Evolutionary conservation across 306 rosid species (phyloP).

Genomic region (Mucuna pruriens): DNA sequence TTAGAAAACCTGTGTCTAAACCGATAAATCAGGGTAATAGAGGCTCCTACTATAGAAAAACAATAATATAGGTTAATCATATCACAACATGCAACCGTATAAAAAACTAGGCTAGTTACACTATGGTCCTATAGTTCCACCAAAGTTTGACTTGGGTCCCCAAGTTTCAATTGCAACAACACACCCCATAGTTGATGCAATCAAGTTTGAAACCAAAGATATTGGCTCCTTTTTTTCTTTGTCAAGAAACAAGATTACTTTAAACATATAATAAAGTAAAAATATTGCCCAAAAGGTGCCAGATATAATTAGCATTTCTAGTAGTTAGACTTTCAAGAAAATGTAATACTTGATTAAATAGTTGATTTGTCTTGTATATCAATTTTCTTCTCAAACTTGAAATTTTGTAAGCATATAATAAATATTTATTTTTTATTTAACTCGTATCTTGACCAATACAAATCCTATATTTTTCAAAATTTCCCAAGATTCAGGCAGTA

Average conservation of each 20-base stretch:
- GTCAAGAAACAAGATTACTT: not conserved
- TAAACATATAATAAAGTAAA: not conserved
- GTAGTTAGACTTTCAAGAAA: constrained; percentile 2
- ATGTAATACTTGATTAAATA: not conserved
- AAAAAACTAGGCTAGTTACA: not conserved
- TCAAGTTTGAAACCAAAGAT: not conserved
- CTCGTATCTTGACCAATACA: not conserved
- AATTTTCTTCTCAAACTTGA: not conserved
- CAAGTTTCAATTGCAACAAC: not conserved
- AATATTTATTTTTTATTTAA: not conserved
- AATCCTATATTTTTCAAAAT: not conserved
- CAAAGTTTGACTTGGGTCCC: not conserved
- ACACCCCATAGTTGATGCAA: not conserved
- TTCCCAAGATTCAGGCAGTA: not conserved
- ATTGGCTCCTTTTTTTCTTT: not conserved
- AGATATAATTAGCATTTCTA: not conserved
- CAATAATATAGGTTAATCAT: not conserved
- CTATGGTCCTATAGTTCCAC: not conserved
- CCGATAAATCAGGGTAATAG: not conserved
- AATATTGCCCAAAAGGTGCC: not conserved
- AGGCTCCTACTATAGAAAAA: not conserved
- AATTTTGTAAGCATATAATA: not conserved
- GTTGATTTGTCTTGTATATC: not conserved
- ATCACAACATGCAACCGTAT: not conserved
- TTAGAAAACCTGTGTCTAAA: constrained; percentile 2